Evolutionary conservation across 495 filamentous ascomycete genomes (phyloP), one percentile per base, ranked within the genome.

Genomic region (Diplogelasinospora grovesii): DNA sequence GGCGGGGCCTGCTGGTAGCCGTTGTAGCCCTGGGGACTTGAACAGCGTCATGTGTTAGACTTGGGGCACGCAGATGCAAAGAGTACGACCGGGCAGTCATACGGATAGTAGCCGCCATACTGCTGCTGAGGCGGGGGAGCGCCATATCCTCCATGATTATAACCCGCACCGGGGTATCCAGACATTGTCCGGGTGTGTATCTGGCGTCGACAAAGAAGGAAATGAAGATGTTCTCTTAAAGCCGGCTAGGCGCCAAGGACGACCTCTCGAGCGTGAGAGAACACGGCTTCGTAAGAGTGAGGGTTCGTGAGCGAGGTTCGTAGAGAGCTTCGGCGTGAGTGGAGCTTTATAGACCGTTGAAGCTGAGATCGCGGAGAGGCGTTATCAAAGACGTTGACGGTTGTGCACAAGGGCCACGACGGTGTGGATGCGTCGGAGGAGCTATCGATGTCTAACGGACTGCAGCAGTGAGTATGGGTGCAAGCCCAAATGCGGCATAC

Each of bases 91-190:
- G 35, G 36, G 22, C 18, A 26, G 32, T 35, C 61, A 36, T 65
- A 67, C 65, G 55, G 59, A 37, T 65, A 66, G 51, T 60, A 61
- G 39, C 64, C 63, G 41, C 45, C 52, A 30, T 60, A 63, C 32
- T 63, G 63, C 36, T 60, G 63, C 36, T 62, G 64, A 37, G 61
- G 57, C 43, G 59, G 63, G 15, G 56, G 50, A 15, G 44, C 39
- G 46, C 53, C 59, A 31, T 66, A 68, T 51, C 63, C 64, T 34
- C 65, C 54, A 34, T 19, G 50, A 28, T 56, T 59, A 30, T 67
- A 69, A 26, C 59, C 54, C 48, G 62, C 56, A 41, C 60, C 61
- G 33, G 65, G 64, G 53, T 64, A 58, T 56, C 64, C 59, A 53
- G 57, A 49, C 57, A 60, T 56, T 46, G 49, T 50, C 36, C 21